Base-by-base conservation (phyloP, 208 protist genomes). In the Acanthamoeba culbertsoni region DNA sequence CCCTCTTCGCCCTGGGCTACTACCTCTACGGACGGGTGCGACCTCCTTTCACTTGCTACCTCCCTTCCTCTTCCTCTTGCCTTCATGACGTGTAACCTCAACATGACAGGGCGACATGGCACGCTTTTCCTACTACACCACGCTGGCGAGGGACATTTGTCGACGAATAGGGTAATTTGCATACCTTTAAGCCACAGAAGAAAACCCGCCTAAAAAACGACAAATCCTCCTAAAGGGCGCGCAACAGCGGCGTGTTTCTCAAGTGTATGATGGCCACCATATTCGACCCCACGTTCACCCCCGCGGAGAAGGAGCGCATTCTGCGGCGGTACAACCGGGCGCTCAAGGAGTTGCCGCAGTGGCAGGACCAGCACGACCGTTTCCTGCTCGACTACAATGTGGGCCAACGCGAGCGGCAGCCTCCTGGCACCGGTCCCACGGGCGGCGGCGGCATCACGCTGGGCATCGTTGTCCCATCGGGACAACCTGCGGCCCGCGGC, bases 21-120 rank as follows among this genome's bases (percentile, higher is more conserved):
- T 82, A 53, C 43, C 43, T 82, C 37, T 82, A 82, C 71, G 43
- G 71, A 16, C 71, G 71, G 35, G 71, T 82, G 53, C 71, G 59
- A 71, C 33, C 23, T 0, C 59, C 59, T 1, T 31, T 35, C 37
- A 40, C 14, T 4, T 65, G 5, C 16, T 65, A 8, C 37, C n/a
- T 35, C 59, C 37, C n/a, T 14, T 26, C 26, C n/a, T 14, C n/a
- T 14, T 31, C 5, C 12, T 59, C 12, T 59, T 26, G 31, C 20
- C 20, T n/a, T 7, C 5, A 63, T 31, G 37, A 31, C 53, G 53
- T 59, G 7, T 59, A 26, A 7, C 63, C 8, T 40, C 7, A 7
- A 8, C 16, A 40, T 8, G 18, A 40, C 7, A 82, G 71, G 71
- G 42, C 71, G 71, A 82, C 42, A 14, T 82, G 12, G 71, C 20